Base-by-base conservation (phyloP, 164 flowering plant genomes). In the Magnolia sinica region DNA sequence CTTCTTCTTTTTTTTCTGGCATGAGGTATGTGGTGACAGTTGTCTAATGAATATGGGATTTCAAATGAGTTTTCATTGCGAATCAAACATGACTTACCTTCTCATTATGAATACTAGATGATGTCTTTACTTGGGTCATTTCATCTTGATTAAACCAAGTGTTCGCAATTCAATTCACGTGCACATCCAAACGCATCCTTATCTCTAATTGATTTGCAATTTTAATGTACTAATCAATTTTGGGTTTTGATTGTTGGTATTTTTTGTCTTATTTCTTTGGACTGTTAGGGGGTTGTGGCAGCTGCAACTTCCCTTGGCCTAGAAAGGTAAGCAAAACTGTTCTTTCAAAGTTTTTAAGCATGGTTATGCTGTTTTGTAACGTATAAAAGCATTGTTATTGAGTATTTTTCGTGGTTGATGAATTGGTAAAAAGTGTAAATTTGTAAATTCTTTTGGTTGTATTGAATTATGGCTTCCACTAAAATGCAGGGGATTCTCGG, bases 401-500 rank as follows among this genome's bases (percentile, higher is more conserved):
- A 37, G 45, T 37, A 37, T 37, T 37, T 37, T 22, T 6, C 1
- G 2, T 18, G 14, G 29, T 65, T 65, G 14, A 65, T 65, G 68
- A 23, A 22, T 23, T 9, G n/a, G 65, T 14, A 22, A 13, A 7
- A 22, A 11, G 24, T 24, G 29, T 22, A 23, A 65, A 65, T 24
- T 65, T 24, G 68, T 24, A 20, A 31, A 19, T 23, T 8, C 27
- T 37, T 27, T 8, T 73, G 75, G 18, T 9, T 63, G 63, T 24
- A 16, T 52, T 16, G 51, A 27, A 13, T 24, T 75, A n/a, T 52
- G 24, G 14, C 76, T 64, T 50, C 49, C 64, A 23, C 22, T 73
- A 19, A 11, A 59, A 61, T 77, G 75, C 91, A 95, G 98, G 88
- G 98, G 98, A 8, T 87, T 93, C 61, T 82, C 92, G 3, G 98